A percentile compares a stretch with the other conserved stretches of the same genome.
Evolutionary conservation across 805 yeast species (phyloP).

Genomic region (Saccharomycopsis fodiens): DNA sequence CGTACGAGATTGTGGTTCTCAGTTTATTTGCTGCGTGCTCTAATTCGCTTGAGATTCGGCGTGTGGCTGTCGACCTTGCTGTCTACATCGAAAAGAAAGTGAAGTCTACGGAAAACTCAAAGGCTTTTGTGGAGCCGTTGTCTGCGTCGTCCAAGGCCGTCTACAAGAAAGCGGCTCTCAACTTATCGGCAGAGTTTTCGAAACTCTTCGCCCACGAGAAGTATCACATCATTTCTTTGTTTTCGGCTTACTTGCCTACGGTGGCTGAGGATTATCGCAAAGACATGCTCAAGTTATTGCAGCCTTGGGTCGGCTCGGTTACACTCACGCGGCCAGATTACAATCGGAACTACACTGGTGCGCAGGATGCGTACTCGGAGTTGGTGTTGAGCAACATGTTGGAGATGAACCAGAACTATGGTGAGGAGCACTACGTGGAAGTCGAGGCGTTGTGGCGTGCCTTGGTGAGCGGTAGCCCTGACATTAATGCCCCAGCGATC

Average conservation of each 20-base stretch:
- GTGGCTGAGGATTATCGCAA: slow-evolving; percentile 55
- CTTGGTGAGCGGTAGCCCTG: slow-evolving; percentile 65
- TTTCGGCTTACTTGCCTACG: slow-evolving; percentile 60
- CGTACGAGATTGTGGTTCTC: slow-evolving; percentile 63
- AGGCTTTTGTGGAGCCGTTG: slow-evolving; percentile 59
- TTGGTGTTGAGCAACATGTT: slow-evolving; percentile 78
- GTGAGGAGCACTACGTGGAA: slow-evolving; percentile 71
- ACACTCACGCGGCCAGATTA: slow-evolving; percentile 45
- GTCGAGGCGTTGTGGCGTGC: slow-evolving; percentile 96
- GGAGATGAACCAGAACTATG: slow-evolving; percentile 75
- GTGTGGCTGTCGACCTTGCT: slow-evolving; percentile 65
- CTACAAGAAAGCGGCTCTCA: slow-evolving; percentile 78
- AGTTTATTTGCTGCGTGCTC: slow-evolving; percentile 77
- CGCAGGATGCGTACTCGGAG: slow-evolving; percentile 31
- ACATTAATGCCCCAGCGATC: slow-evolving; percentile 63
- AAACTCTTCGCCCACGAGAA: slow-evolving; percentile 50
- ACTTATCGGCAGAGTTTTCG: slow-evolving; percentile 70
- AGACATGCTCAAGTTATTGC: slow-evolving; percentile 69
- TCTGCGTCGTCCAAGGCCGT: slow-evolving; percentile 73
- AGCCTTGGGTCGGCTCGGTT: slow-evolving; percentile 91
- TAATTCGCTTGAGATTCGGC: slow-evolving; percentile 57
- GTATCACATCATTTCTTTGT: slow-evolving; percentile 57
- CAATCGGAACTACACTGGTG: slow-evolving; percentile 28
- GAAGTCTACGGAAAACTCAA: slow-evolving; percentile 46
- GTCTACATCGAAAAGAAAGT: slow-evolving; percentile 54